Conservation (phyloP, 2,329 filamentous ascomycete species). For the Rutstroemia sp. region DNA sequence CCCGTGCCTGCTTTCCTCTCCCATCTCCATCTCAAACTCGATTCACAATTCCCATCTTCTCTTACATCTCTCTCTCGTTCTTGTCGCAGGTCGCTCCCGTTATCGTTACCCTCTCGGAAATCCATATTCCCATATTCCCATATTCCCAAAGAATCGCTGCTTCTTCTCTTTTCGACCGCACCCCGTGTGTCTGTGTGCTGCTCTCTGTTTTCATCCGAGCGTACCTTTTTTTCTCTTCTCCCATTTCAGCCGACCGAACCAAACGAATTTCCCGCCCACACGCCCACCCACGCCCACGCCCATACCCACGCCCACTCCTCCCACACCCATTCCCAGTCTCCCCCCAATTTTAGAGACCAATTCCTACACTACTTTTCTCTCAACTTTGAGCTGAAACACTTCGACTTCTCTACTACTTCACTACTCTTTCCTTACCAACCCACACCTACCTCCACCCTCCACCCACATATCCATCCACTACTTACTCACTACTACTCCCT, state of each 20-base stretch:
- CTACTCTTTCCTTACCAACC: background rate
- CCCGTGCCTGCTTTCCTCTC: background rate
- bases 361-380: background rate
- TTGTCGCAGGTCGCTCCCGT: constrained; percentile 9
- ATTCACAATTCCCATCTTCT: background rate
- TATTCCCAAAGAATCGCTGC: too few relatives aligned
- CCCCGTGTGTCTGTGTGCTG: background rate
- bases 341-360: background rate
- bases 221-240: too few relatives aligned
- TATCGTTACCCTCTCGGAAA: background rate
- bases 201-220: background rate
- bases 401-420: background rate
- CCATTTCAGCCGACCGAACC: too few relatives aligned
- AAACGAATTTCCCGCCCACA: too few relatives aligned
- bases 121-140: background rate
- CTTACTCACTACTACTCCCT: background rate
- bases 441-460: too few relatives aligned
- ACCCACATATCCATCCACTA: background rate
- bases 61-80: constrained; percentile 8
- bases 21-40: constrained; percentile 2
- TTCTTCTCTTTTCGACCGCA: background rate
- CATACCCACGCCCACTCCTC: too few relatives aligned
- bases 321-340: background rate
- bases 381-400: background rate
- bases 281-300: too few relatives aligned